Percentiles rank a stretch among this genome's conserved stretches.
phyloP scores from a whole-genome alignment of 192 early-diverging fungal genomes.

The Allomyces javanicus region DNA sequence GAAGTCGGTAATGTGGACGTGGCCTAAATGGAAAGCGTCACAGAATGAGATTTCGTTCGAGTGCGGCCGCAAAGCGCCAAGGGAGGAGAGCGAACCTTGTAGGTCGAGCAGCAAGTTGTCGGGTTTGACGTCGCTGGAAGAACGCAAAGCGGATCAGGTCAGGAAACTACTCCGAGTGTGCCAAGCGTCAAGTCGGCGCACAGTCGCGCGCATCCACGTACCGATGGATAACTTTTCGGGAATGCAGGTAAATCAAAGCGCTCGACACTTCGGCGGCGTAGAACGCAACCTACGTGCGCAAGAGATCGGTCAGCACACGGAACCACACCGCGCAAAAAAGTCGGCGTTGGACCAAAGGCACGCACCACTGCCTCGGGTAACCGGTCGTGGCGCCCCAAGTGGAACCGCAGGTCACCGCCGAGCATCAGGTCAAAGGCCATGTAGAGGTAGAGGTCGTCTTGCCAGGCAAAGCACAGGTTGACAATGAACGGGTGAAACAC shows the following conservation, averaged over 20 bases:
- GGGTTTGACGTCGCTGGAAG: conserved; percentile 20
- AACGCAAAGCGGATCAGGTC: background rate
- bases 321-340: no score
- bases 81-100: no score
- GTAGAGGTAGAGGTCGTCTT: conserved; percentile 40
- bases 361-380: conserved; percentile 43
- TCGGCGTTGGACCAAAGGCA: no score
- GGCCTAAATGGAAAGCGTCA: background rate
- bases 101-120: conserved; percentile 60
- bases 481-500: conserved; percentile 62
- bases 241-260: conserved; percentile 54
- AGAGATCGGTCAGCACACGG: no score
- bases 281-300: conserved; percentile 12
- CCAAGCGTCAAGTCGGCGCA: no score
- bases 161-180: no score
- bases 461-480: conserved; percentile 37
- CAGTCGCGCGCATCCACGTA: background rate
- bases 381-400: conserved; percentile 14
- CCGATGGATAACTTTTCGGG: conserved; percentile 44
- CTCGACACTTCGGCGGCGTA: conserved; percentile 49
- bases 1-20: conserved; percentile 8
- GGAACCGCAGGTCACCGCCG: conserved; percentile 37
- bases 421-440: conserved; percentile 39
- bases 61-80: no score
- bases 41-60: no score